Evolutionary conservation across 495 filamentous ascomycete genomes (phyloP), one percentile per base, ranked within the genome.

Genomic region (Aspergillus biplanus): DNA sequence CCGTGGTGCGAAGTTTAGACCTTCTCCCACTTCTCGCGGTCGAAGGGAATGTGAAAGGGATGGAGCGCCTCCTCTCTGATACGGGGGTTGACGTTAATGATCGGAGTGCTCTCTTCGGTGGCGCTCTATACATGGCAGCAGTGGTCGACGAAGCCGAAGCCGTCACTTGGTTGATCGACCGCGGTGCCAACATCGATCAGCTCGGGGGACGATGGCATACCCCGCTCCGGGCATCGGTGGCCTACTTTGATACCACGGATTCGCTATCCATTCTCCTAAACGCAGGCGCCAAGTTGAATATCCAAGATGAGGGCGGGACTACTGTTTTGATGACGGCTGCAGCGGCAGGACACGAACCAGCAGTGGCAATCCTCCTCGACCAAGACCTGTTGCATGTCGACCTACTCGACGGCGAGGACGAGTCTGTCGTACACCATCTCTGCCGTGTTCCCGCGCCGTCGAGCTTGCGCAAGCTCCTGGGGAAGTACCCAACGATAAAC

Each of bases 341-440:
- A 16, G n/a, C 2, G 4, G 47, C n/a, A 16, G 21, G 9, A 6
- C n/a, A 49, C 16, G 15, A 16, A 13, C 15, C n/a, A n/a, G 47
- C 12, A 16, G 47, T 49, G 12, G 47, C 12, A 49, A 27, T 49
- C 21, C 47, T 49, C 16, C 47, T 49, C 21, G 9, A 16, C 0
- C 47, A 49, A 16, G 15, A 13, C 3, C 5, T 5, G 3, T 8
- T 49, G 8, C 0, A 49, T 5, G 47, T 49, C 2, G 21, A 49
- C 47, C 15, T 49, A 32, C 42, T 59, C 11, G n/a, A 35, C 44
- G 7, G 0, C 11, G 16, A 48, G 11, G 7, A 50, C 1, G 57
- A 59, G n/a, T 49, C 27, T 33, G 50, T 59, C 16, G 27, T 50
- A n/a, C 57, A 59, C 50, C 34, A 49, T 59, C 42, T 59, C 8